A percentile compares a stretch with the other conserved stretches of the same genome.
phyloP scores from a whole-genome alignment of 352 stramenopile species.

The Phytophthora cryptogea region DNA sequence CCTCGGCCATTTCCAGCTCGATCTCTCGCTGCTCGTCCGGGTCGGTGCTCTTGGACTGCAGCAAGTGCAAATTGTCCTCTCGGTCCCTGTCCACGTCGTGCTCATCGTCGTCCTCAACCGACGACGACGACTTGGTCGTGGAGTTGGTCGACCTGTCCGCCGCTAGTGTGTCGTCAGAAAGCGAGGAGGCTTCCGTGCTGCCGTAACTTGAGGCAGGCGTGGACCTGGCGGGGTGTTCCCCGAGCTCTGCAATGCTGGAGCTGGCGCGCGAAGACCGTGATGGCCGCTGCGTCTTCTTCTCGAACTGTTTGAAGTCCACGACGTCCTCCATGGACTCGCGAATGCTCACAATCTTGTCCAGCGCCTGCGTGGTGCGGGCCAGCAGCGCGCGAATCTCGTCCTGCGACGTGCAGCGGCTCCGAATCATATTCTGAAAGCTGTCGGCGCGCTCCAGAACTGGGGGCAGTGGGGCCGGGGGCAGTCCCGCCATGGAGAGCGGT shows the following conservation, averaged over 20 bases:
- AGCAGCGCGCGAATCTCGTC: constrained; percentile 80
- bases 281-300: constrained; percentile 41
- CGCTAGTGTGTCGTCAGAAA: constrained; percentile 39
- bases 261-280: constrained; percentile 36
- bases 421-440: constrained; percentile 31
- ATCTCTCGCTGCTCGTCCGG: constrained; percentile 17
- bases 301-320: constrained; percentile 84
- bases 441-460: constrained; percentile 5
- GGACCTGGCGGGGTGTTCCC: constrained; percentile 21
- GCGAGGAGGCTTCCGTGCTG: constrained; percentile 52
- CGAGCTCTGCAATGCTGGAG: constrained; percentile 39
- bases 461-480: constrained; percentile 5
- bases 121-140: constrained; percentile 48
- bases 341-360: constrained; percentile 86
- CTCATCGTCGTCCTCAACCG: constrained; percentile 42
- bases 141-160: constrained; percentile 54
- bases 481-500: constrained; percentile 27
- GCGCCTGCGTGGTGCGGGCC: constrained; percentile 62
- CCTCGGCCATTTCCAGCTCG: constrained; percentile 25
- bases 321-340: constrained; percentile 83
- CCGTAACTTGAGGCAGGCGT: constrained; percentile 57
- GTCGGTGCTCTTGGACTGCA: constrained; percentile 17
- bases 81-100: constrained; percentile 43
- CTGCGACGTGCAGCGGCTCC: constrained; percentile 51
- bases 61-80: constrained; percentile 27